These are phyloP conservation scores for Komagataella kurtzmanii DNA, from an alignment of 805 yeast species.

Conservation along the genomic window DNA sequence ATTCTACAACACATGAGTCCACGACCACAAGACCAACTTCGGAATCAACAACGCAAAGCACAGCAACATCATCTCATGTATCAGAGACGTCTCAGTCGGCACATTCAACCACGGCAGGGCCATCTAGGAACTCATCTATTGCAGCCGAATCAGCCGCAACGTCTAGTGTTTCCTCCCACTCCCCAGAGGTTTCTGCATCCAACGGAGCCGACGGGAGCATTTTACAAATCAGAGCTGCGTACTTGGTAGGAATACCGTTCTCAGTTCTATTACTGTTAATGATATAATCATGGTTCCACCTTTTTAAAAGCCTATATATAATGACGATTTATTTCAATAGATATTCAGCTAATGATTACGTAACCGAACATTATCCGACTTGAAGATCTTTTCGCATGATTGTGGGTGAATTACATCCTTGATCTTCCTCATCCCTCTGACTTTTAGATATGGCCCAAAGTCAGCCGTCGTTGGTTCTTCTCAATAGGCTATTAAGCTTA, in stretches of 20 bases:
- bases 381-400: too few species aligned
- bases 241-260: background rate
- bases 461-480: slow-evolving; percentile 31
- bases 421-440: background rate
- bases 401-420: too few species aligned
- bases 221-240: background rate
- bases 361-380: background rate
- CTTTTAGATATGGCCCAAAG: background rate
- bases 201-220: background rate
- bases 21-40: background rate
- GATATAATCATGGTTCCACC: background rate
- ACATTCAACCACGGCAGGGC: background rate
- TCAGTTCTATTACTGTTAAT: background rate
- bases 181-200: background rate
- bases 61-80: background rate
- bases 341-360: background rate
- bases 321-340: background rate
- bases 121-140: background rate
- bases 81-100: background rate
- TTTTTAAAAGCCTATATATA: background rate
- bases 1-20: background rate
- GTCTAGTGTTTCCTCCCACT: background rate
- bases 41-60: background rate
- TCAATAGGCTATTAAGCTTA: slow-evolving; percentile 52
- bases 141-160: background rate